Evolutionary conservation across 2,329 filamentous ascomycete genomes (phyloP).

Genomic region (Clonostachys solani): DNA sequence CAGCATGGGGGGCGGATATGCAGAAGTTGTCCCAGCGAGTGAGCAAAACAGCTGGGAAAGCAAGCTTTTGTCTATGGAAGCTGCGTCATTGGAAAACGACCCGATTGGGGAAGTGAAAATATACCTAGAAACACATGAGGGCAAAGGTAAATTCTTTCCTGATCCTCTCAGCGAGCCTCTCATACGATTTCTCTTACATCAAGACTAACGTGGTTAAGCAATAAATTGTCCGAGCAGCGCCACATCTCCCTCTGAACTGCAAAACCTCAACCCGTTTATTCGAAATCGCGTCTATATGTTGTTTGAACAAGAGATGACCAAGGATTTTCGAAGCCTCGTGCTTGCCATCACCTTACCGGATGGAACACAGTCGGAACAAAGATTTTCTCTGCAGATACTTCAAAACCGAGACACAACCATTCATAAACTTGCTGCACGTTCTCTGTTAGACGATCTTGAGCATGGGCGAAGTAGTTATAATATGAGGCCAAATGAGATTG

Average conservation of each 20-base stretch:
- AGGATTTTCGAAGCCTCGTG: no score
- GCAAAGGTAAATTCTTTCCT: no score
- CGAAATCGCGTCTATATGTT: no score
- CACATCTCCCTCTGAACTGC: no score
- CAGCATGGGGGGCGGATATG: conserved; percentile 51
- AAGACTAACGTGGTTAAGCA: no score
- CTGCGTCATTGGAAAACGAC: conserved; percentile 1
- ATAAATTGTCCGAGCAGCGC: no score
- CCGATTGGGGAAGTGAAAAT: background rate
- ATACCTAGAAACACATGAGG: background rate
- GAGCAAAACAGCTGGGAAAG: background rate
- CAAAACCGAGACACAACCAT: background rate
- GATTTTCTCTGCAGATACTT: background rate
- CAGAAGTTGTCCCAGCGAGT: conserved; percentile 14
- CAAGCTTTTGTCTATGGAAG: conserved; percentile 1
- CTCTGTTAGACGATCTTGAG: conserved; percentile 1
- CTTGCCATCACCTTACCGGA: no score
- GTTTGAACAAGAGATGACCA: no score
- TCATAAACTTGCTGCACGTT: conserved; percentile 2
- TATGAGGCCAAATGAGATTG: background rate
- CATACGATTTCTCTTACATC: background rate
- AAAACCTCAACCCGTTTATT: no score
- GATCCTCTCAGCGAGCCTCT: background rate
- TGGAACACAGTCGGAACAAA: background rate
- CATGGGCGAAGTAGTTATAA: background rate